Percentiles rank a stretch among this genome's conserved stretches.
Evolutionary conservation across 1,284 basidiomycete genomes (phyloP).

Genomic region (Trametes polyzona): DNA sequence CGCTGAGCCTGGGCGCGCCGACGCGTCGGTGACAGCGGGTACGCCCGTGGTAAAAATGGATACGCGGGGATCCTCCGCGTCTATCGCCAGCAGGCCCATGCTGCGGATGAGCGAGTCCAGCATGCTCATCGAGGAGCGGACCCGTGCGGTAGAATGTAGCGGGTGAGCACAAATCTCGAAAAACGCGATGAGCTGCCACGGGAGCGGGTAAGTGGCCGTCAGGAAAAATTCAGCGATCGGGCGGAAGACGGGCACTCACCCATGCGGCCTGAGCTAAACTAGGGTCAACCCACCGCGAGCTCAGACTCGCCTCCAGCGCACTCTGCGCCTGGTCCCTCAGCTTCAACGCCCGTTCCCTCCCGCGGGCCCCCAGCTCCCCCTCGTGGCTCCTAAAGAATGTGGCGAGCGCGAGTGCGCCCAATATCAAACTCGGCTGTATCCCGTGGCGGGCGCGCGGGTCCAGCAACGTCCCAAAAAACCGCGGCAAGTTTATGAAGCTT

Average conservation of each 20-base stretch:
- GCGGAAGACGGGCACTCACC: conserved; percentile 47
- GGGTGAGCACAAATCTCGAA: conserved; percentile 77
- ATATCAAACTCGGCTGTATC: conserved; percentile 70
- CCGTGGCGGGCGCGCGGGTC: conserved; percentile 54
- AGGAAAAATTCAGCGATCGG: conserved; percentile 1
- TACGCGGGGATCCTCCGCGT: conserved; percentile 43
- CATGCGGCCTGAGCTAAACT: conserved; percentile 73
- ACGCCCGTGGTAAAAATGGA: conserved; percentile 53
- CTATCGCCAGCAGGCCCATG: conserved; percentile 55
- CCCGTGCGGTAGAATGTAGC: conserved; percentile 53
- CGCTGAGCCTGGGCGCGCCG: neutral
- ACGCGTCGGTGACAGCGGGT: conserved; percentile 35
- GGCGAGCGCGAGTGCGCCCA: conserved; percentile 67
- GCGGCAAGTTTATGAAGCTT: conserved; percentile 71
- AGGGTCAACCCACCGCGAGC: conserved; percentile 71
- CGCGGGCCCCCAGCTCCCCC: conserved; percentile 43
- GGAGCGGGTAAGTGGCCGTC: neutral
- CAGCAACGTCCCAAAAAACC: conserved; percentile 62
- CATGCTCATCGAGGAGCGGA: conserved; percentile 58
- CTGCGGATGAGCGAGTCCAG: conserved; percentile 70
- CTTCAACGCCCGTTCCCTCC: conserved; percentile 57
- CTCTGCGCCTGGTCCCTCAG: conserved; percentile 70
- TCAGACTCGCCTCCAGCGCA: conserved; percentile 72
- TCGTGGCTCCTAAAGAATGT: conserved; percentile 74
- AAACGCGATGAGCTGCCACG: conserved; percentile 60